Evolutionary conservation across 768 basidiomycete species (phyloP), one percentile per base, ranked within the genome.

Genomic region (Amanita muscaria): DNA sequence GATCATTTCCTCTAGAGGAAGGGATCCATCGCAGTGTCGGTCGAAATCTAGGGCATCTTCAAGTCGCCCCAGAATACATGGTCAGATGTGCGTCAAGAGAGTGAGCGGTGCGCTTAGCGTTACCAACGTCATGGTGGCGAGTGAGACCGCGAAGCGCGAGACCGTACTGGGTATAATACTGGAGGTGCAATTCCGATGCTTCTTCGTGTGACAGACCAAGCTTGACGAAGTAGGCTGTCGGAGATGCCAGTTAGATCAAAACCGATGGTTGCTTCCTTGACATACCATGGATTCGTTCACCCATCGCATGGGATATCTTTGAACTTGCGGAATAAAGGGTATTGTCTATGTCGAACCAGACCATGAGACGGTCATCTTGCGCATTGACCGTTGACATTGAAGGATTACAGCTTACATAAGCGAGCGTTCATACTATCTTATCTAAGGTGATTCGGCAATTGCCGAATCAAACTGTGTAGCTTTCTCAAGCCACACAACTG

Each of bases 341-440:
- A 54, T 92, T 90, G 62, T 91, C 89, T 47, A 91, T 87, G 56
- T 90, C 88, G 49, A 91, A 77, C 76, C 80, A 90, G 40, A 88
- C 69, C 39, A 88, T 63, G 49, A 61, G 61, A 11, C 79, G 76
- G 30, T 75, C 70, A 67, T 86, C 83, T 14, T 35, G 15, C 15
- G 19, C 22, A 21, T 23, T 37, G 21, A 30, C 11, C 14, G 35
- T 9, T 34, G 16, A 18, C 16, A 24, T 25, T 22, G 29, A 18
- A 46, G 27, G 12, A 12, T 6, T 29, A 29, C 12, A 12, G 46
- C n/a, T 42, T 48, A 42, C 47, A 19, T 34, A 43, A 46, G 15
- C 21, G 12, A 14, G 4, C 19, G 27, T 6, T 29, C 6, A 19
- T 22, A 15, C 23, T 35, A 59, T 59, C 56, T 61, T 48, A 62